These are phyloP conservation scores for Cladosporium sp. DNA, from an alignment of 2,329 filamentous ascomycete genomes.

Conservation along the genomic window DNA sequence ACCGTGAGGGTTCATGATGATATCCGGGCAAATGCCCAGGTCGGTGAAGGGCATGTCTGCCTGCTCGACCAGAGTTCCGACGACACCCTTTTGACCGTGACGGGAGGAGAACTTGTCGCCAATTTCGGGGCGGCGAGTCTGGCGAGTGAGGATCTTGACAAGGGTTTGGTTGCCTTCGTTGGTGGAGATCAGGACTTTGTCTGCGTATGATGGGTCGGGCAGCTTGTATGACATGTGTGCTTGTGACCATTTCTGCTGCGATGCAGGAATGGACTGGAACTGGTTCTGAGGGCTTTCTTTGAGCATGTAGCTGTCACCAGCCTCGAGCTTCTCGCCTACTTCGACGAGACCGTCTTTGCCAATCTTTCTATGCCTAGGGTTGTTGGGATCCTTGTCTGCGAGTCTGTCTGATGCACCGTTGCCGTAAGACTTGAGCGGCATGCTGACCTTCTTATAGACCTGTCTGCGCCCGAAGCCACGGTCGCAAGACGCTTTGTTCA, in stretches of 20 bases:
- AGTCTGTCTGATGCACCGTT: constrained; percentile 66
- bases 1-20: constrained; percentile 99
- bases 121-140: constrained; percentile 88
- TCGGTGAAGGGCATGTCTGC: constrained; percentile 97
- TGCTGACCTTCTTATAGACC: constrained; percentile 92
- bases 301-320: constrained; percentile 83
- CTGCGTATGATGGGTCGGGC: constrained; percentile 65
- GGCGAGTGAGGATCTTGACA: constrained; percentile 92
- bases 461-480: constrained; percentile 95
- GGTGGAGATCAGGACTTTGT: constrained; percentile 91
- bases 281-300: constrained; percentile 82
- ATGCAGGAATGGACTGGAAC: constrained; percentile 42
- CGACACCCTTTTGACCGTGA: constrained; percentile 96
- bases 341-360: constrained; percentile 85
- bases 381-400: constrained; percentile 53
- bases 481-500: constrained; percentile 95
- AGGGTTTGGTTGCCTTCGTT: constrained; percentile 82
- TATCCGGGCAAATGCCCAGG: constrained; percentile 85
- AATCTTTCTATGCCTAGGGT: constrained; percentile 61
- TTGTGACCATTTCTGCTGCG: constrained; percentile 27
- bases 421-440: constrained; percentile 81
- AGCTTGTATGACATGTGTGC: constrained; percentile 59
- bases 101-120: constrained; percentile 98
- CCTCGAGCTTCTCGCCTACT: constrained; percentile 73
- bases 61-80: constrained; percentile 93